These are phyloP conservation scores for Phaeosphaeriaceae sp. DNA, from an alignment of 2,329 filamentous ascomycete genomes.

Conservation along the genomic window DNA sequence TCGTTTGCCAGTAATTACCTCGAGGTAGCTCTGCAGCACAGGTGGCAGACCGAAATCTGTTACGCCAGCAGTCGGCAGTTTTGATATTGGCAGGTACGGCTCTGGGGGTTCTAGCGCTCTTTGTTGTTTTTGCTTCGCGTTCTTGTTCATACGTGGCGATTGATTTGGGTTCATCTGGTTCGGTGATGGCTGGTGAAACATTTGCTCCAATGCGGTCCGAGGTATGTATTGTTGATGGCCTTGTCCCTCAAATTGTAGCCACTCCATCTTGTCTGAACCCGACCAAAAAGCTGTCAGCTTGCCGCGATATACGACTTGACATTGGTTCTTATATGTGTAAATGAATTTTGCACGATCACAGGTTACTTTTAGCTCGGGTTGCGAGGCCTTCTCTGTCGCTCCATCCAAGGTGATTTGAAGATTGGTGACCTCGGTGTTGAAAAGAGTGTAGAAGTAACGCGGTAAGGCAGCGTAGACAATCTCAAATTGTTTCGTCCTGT, in stretches of 20 bases:
- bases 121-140: constrained; percentile 58
- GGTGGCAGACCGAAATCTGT: constrained; percentile 62
- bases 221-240: constrained; percentile 85
- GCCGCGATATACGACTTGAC: constrained; percentile 80
- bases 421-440: constrained; percentile 79
- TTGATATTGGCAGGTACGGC: constrained; percentile 52
- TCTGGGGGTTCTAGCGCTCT: constrained; percentile 36
- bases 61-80: constrained; percentile 54
- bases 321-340: constrained; percentile 86
- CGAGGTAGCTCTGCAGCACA: constrained; percentile 65
- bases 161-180: constrained; percentile 58
- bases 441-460: constrained; percentile 89
- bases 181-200: constrained; percentile 56
- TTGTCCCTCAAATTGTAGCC: constrained; percentile 79
- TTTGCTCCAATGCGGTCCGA: constrained; percentile 62
- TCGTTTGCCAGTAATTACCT: constrained; percentile 55
- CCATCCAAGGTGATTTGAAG: constrained; percentile 87
- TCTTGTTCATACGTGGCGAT: constrained; percentile 62
- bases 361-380: constrained; percentile 74
- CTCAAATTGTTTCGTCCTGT: constrained; percentile 81
- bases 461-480: constrained; percentile 81
- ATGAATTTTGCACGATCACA: constrained; percentile 79
- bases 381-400: constrained; percentile 62
- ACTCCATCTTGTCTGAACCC: constrained; percentile 76
- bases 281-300: constrained; percentile 81